Evolutionary conservation across 2,329 filamentous ascomycete species (phyloP), one percentile per base, ranked within the genome.

Genomic region (Microthyrium microscopicum): DNA sequence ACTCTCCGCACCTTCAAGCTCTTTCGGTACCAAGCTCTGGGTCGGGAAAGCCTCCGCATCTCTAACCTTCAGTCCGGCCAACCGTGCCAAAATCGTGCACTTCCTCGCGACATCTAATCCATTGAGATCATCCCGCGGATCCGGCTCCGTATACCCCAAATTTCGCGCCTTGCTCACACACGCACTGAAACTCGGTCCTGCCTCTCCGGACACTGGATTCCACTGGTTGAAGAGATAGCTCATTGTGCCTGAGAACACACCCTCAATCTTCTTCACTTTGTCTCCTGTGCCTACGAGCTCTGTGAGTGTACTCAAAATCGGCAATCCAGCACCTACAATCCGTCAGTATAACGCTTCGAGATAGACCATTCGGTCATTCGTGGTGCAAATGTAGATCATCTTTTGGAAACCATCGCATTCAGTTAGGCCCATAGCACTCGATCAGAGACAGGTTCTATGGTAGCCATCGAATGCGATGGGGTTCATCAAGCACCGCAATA

Each of bases 211-310:
- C 3, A 76, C 74, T 1, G 89, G 89, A 31, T 85, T 83, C 55
- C 95, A 98, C 16, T 74, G 85, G 66, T 95, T 95, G 73, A 98
- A 95, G 26, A 98, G 67, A 66, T 94, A 98, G 25, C 81, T 91
- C 73, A 98, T 87, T 35, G 89, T 98, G 42, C 89, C 89, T 40
- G 82, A 92, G 61, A 98, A 95, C 33, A 98, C 85, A 43, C 89
- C 89, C 60, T 95, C 87, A 45, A 98, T 91, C 59, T 77, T 85
- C 35, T 71, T 83, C 4, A 98, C 77, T 52, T 82, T 68, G 51
- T 98, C 89, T 26, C 89, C 89, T 1, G 89, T 98, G 41, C 85
- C 78, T 17, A 94, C 71, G n/a, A 98, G 68, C 47, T 98, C 89
- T 50, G 84, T 85, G 42, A 98, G 62, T 1, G 89, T 94, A 26